A percentile compares a stretch with the other conserved stretches of the same genome.
Evolutionary conservation across 352 stramenopile genomes (phyloP).

Genomic region (Lagenidium sp.): DNA sequence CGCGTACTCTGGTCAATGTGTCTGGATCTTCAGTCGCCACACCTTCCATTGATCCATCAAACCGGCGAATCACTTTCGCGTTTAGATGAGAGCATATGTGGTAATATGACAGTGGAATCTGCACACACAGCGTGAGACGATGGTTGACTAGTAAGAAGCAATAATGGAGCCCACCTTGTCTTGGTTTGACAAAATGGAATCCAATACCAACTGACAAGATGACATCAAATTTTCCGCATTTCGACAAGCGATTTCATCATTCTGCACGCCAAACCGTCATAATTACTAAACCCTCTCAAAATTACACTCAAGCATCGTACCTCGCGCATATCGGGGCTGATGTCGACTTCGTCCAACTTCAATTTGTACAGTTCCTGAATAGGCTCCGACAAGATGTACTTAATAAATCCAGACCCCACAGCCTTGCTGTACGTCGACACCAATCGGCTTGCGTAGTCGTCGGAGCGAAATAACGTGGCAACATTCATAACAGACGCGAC

Average conservation of each 20-base stretch:
- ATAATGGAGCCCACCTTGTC: conserved; percentile 28
- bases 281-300: background rate
- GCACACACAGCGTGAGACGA: too few relatives aligned
- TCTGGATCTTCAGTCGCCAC: conserved; percentile 18
- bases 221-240: conserved; percentile 78
- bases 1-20: conserved; percentile 16
- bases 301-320: conserved; percentile 6
- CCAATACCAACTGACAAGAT: conserved; percentile 75
- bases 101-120: conserved; percentile 29
- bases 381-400: conserved; percentile 19
- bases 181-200: conserved; percentile 67
- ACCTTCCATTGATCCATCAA: conserved; percentile 26
- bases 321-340: conserved; percentile 55
- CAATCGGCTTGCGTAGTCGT: conserved; percentile 31
- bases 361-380: conserved; percentile 26
- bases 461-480: conserved; percentile 30
- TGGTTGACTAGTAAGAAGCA: too few relatives aligned
- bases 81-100: conserved; percentile 40
- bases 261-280: too few relatives aligned
- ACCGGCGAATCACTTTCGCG: conserved; percentile 26
- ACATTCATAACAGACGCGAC: conserved; percentile 29
- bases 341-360: conserved; percentile 51
- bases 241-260: too few relatives aligned
- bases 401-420: conserved; percentile 26
- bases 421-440: conserved; percentile 35